Conservation (phyloP, 1,284 basidiomycete species). For the Fomitopsis pinicola region DNA sequence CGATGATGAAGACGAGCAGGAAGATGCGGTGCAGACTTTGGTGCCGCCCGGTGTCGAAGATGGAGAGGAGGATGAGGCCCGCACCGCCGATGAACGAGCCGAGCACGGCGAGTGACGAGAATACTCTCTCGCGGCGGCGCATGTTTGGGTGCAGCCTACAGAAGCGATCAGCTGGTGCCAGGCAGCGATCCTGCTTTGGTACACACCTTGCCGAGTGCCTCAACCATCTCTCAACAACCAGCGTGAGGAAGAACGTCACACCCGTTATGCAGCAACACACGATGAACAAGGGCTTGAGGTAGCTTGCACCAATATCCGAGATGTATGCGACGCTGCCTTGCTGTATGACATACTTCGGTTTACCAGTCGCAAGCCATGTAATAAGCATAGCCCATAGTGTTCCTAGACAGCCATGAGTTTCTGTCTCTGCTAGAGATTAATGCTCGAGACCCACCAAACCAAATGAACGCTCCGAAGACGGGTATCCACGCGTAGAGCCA, state of each 20-base stretch:
- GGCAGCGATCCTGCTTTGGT: no score
- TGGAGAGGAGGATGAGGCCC: constrained; percentile 45
- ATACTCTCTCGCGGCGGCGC: constrained; percentile 50
- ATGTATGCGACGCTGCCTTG: constrained; percentile 64
- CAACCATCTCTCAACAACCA: constrained; percentile 56
- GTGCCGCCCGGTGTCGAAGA: constrained; percentile 61
- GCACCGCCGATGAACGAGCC: constrained; percentile 53
- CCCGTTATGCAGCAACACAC: constrained; percentile 57
- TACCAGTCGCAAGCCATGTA: constrained; percentile 52
- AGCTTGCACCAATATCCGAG: constrained; percentile 67
- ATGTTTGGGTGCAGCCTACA: constrained; percentile 53
- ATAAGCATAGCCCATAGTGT: constrained; percentile 65
- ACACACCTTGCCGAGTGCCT: constrained; percentile 55
- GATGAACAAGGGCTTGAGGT: constrained; percentile 70
- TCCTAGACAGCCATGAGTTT: constrained; percentile 26
- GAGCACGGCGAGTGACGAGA: constrained; percentile 51
- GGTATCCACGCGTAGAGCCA: constrained; percentile 66
- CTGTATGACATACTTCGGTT: constrained; percentile 44
- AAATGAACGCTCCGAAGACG: constrained; percentile 51
- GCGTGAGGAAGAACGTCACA: constrained; percentile 52
- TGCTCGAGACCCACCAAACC: constrained; percentile 46
- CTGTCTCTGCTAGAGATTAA: neutral
- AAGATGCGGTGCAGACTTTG: constrained; percentile 49
- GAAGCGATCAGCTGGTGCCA: constrained; percentile 5
- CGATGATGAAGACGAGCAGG: constrained; percentile 58